Percentiles rank a stretch among this genome's conserved stretches.
Conservation (phyloP, 768 basidiomycete species). For the Leccinum barrowsii region DNA sequence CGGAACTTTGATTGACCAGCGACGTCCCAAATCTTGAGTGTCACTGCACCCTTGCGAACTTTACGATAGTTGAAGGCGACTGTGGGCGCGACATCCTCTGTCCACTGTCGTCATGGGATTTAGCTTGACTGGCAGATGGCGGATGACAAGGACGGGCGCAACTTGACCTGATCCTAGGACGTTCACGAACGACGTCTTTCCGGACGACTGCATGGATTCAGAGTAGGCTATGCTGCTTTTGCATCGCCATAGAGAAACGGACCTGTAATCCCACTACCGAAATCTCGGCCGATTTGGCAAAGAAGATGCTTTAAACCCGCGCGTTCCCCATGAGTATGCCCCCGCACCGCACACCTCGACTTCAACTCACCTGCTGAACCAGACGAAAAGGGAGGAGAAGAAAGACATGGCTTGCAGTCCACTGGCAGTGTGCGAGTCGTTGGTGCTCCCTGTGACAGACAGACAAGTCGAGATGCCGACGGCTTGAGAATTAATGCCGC, state of each 20-base stretch:
- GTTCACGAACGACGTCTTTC: constrained; percentile 93
- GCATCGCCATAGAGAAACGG: not conserved
- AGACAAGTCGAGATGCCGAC: too few species aligned
- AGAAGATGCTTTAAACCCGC: constrained; percentile 59
- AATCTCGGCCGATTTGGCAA: constrained; percentile 83
- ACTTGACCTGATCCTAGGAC: constrained; percentile 84
- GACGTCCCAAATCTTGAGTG: constrained; percentile 93
- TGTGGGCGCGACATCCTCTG: constrained; percentile 94
- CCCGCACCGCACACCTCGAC: not conserved
- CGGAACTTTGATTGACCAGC: constrained; percentile 93
- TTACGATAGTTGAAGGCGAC: constrained; percentile 91
- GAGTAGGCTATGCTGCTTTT: not conserved
- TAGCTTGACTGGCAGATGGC: not conserved
- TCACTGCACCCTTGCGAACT: constrained; percentile 85
- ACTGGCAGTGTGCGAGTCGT: not conserved
- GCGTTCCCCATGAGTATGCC: not conserved
- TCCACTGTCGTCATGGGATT: constrained; percentile 57
- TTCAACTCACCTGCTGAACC: constrained; percentile 47
- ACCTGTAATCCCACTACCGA: constrained; percentile 92
- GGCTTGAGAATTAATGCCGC: constrained; percentile 2
- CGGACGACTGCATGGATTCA: constrained; percentile 62
- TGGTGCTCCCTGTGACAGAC: not conserved
- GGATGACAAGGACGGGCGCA: not conserved
- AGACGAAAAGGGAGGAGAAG: constrained; percentile 52
- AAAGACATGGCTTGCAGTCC: constrained; percentile 36